Evolutionary conservation across 208 protist genomes (phyloP).

Genomic region (Naegleria lovaniensis): DNA sequence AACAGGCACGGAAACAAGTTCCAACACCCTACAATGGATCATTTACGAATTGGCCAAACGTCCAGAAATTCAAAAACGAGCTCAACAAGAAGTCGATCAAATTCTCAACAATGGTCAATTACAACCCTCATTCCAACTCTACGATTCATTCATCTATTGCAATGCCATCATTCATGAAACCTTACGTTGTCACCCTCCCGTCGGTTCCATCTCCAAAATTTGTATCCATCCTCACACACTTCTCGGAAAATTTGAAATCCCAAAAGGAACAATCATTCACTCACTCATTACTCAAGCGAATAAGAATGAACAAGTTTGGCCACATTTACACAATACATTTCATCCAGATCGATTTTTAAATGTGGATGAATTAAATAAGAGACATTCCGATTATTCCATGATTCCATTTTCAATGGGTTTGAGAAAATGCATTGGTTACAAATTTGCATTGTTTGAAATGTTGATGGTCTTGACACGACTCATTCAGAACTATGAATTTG

Average conservation of each 20-base stretch:
- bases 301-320: not conserved
- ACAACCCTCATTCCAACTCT: not conserved
- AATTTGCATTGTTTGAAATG: not conserved
- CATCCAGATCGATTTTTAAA: constrained; percentile 10
- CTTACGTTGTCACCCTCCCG: not conserved
- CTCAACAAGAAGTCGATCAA: not conserved
- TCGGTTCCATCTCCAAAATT: not conserved
- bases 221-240: no score
- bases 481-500: not conserved
- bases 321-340: not conserved
- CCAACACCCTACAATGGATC: not conserved
- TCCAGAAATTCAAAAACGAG: not conserved
- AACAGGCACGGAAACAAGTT: not conserved
- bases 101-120: not conserved
- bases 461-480: not conserved
- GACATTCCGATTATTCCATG: no score
- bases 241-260: not conserved
- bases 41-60: not conserved
- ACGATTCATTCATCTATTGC: not conserved
- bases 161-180: constrained; percentile 3
- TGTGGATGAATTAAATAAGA: not conserved
- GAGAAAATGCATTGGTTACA: constrained; percentile 9
- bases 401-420: not conserved
- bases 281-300: not conserved
- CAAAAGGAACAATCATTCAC: not conserved